A percentile compares a stretch with the other conserved stretches of the same genome.
phyloP scores from a whole-genome alignment of 331 rosid genomes.

The Cydonia oblonga region DNA sequence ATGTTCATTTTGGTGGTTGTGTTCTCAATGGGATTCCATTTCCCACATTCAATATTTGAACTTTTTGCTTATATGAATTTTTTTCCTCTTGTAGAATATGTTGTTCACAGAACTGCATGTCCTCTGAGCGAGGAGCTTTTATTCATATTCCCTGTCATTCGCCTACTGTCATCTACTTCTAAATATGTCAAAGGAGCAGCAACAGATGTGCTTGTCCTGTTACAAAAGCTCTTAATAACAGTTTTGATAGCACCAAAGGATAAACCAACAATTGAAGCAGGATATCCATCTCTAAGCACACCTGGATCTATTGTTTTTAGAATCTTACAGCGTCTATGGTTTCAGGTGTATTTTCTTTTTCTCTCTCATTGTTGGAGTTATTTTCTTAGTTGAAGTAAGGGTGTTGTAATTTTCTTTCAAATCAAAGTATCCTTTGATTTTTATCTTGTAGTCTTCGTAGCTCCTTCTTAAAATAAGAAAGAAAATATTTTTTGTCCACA shows the following conservation, averaged over 20 bases:
- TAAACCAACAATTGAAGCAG: slow-evolving; percentile 28
- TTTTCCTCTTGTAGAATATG: slow-evolving; percentile 33
- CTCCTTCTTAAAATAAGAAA: background rate
- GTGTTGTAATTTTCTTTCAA: background rate
- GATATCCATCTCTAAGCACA: slow-evolving; percentile 38
- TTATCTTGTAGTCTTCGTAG: background rate
- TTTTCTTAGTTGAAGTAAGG: background rate
- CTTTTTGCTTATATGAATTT: slow-evolving; percentile 4
- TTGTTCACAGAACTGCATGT: slow-evolving; percentile 24
- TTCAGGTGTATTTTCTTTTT: slow-evolving; percentile 38
- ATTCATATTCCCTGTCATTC: slow-evolving; percentile 63
- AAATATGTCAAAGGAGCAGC: slow-evolving; percentile 61
- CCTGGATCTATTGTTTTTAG: slow-evolving; percentile 54
- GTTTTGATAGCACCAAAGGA: slow-evolving; percentile 22
- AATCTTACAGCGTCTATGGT: slow-evolving; percentile 57
- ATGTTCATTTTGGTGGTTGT: background rate
- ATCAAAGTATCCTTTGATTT: background rate
- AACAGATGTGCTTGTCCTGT: slow-evolving; percentile 48
- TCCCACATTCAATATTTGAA: background rate
- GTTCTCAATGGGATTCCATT: background rate
- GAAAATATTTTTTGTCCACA: background rate
- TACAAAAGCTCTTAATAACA: slow-evolving; percentile 53
- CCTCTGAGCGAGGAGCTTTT: slow-evolving; percentile 57
- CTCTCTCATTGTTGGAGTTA: background rate
- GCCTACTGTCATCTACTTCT: slow-evolving; percentile 86